A percentile compares a stretch with the other conserved stretches of the same genome.
Evolutionary conservation across 352 stramenopile genomes (phyloP).

Genomic region (Pythium rishiriense): DNA sequence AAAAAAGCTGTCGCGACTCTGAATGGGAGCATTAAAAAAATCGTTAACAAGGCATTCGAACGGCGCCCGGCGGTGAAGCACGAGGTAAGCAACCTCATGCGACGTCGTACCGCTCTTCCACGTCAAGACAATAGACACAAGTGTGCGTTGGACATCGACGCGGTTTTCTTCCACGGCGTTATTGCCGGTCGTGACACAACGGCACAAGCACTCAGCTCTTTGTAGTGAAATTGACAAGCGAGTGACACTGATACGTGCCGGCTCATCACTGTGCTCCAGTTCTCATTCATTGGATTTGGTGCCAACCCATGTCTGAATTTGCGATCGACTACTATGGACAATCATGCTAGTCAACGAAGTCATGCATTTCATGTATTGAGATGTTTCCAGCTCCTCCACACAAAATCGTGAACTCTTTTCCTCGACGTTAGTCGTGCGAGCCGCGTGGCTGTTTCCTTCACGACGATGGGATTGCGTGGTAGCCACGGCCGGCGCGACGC

Average conservation of each 20-base stretch:
- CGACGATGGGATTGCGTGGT: slow-evolving; percentile 9
- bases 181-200: slow-evolving; percentile 78
- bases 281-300: slow-evolving; percentile 34
- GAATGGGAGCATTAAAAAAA: slow-evolving; percentile 43
- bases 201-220: slow-evolving; percentile 70
- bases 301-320: slow-evolving; percentile 50
- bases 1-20: slow-evolving; percentile 39
- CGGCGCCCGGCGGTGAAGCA: not conserved
- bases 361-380: too few species aligned
- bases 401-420: not conserved
- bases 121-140: slow-evolving; percentile 9
- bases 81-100: not conserved
- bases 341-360: slow-evolving; percentile 40
- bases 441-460: not conserved
- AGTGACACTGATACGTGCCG: slow-evolving; percentile 21
- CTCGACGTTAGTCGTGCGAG: not conserved
- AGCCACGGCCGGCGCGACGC: slow-evolving; percentile 11
- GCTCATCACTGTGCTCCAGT: slow-evolving; percentile 1
- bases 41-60: slow-evolving; percentile 37
- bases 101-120: slow-evolving; percentile 33
- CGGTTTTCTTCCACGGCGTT: slow-evolving; percentile 63
- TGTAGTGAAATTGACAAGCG: slow-evolving; percentile 57
- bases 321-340: slow-evolving; percentile 66
- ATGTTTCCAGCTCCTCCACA: too few species aligned
- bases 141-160: slow-evolving; percentile 29